A percentile compares a stretch with the other conserved stretches of the same genome.
Conservation (phyloP, 2,329 filamentous ascomycete species). For the Eurotiales sp. region DNA sequence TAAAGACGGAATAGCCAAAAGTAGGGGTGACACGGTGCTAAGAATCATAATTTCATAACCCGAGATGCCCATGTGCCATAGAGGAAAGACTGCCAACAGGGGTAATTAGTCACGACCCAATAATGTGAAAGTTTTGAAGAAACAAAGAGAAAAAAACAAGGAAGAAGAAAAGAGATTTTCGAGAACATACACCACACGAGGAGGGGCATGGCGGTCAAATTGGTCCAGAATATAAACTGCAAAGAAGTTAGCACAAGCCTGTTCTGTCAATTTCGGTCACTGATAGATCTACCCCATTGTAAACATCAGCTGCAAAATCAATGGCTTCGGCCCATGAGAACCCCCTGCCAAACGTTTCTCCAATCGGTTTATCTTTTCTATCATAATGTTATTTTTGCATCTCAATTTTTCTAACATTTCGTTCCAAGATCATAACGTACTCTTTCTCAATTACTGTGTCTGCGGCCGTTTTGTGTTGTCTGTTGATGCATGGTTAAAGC, state of each 20-base stretch:
- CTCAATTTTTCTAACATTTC: background rate
- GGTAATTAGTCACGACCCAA: conserved; percentile 18
- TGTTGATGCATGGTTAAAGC: conserved; percentile 38
- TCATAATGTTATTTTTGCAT: conserved; percentile 17
- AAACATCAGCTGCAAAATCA: conserved; percentile 82
- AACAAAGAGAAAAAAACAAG: too few species aligned
- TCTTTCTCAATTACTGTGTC: conserved; percentile 64
- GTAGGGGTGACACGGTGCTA: conserved; percentile 72
- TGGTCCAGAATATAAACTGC: conserved; percentile 95
- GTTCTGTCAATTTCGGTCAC: background rate
- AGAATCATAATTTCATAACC: conserved; percentile 91
- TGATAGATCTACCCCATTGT: conserved; percentile 68
- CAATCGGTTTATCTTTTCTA: conserved; percentile 73
- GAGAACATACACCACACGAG: conserved; percentile 80
- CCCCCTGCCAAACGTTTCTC: conserved; percentile 63
- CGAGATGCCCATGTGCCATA: conserved; percentile 99
- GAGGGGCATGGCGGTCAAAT: conserved; percentile 82
- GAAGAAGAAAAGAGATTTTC: too few species aligned
- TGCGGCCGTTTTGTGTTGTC: conserved; percentile 47
- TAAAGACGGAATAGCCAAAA: conserved; percentile 68
- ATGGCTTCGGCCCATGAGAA: conserved; percentile 73
- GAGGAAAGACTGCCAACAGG: conserved; percentile 75
- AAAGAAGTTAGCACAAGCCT: conserved; percentile 22
- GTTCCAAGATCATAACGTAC: conserved; percentile 49
- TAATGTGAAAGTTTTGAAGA: too few species aligned